These are phyloP conservation scores for Casuarina equisetifolia DNA, from an alignment of 306 rosid species.

Conservation along the genomic window DNA sequence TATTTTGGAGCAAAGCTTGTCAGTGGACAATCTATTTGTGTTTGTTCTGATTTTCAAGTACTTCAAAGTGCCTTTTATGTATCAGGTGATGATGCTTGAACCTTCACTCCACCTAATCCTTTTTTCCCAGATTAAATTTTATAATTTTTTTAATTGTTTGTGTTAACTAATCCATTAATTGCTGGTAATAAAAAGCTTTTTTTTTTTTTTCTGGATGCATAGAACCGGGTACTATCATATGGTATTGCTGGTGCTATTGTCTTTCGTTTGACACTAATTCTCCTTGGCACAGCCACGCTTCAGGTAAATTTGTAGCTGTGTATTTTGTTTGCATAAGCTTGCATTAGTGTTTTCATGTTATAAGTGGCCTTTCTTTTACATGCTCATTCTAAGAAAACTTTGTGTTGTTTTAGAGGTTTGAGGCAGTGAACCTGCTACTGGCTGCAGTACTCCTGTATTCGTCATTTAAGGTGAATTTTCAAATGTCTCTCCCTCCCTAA, in stretches of 20 bases:
- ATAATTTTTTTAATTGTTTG: not conserved
- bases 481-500: not conserved
- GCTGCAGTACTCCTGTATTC: conserved; percentile 79
- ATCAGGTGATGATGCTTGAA: conserved; percentile 62
- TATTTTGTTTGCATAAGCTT: conserved; percentile 14
- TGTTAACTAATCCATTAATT: conserved; percentile 1
- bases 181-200: conserved; percentile 23
- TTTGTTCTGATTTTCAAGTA: conserved; percentile 88
- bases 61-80: conserved; percentile 80
- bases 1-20: conserved; percentile 92
- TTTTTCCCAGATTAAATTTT: conserved; percentile 15
- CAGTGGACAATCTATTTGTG: conserved; percentile 90
- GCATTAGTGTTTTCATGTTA: not conserved
- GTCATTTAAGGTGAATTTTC: conserved; percentile 70
- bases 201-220: conserved; percentile 30
- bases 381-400: conserved; percentile 25
- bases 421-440: conserved; percentile 81
- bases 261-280: conserved; percentile 71
- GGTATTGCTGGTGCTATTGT: conserved; percentile 90
- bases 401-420: conserved; percentile 65
- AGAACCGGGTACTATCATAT: conserved; percentile 91
- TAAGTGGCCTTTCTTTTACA: conserved; percentile 12
- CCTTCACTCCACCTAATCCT: conserved; percentile 14
- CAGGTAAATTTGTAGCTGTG: conserved; percentile 51
- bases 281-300: conserved; percentile 80